Evolutionary conservation across 441 rosid genomes (phyloP), one percentile per base, ranked within the genome.

Genomic region (Manihot esculenta): DNA sequence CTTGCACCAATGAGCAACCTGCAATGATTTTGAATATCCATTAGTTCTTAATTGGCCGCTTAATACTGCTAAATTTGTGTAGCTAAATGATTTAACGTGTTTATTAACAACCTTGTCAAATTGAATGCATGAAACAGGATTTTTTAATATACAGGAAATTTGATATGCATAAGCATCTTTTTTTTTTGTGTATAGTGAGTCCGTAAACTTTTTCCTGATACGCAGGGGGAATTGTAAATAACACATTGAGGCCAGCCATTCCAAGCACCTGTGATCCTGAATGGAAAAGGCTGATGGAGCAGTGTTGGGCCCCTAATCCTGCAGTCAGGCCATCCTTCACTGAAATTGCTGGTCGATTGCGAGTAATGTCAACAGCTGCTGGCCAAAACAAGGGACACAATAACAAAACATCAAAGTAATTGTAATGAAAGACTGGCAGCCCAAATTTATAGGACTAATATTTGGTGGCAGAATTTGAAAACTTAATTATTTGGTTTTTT

Each of bases 251-350:
- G 77, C 97, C 98, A 26, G 77, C 87, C n/a, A 84, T 94, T 65
- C 97, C 97, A n/a, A 79, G 75, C 71, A 72, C 41, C 66, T 94
- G 98, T 72, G 98, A 94, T 68, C 64, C 85, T 54, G 98, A 94
- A 73, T 94, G 97, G 97, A 84, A 79, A 78, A 78, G 69, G 58
- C 55, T 94, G 65, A 94, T 91, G 96, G 97, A 94, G 77, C 84
- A 84, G 76, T 91, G 97, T 61, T 94, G 98, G 97, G 90, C 98
- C 2, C 96, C 96, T n/a, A 86, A 91, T 73, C 97, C 98, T 41
- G 69, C 80, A 64, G 85, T 62, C 26, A 81, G 98, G 84, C 98
- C 97, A 66, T 83, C 89, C 41, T 94, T 94, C 83, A 84, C 97
- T 0, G 96, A 90, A 75, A 84, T 94, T 58, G 92, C 96, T 12